Evolutionary conservation across 2,329 filamentous ascomycete species (phyloP), one percentile per base, ranked within the genome.

Genomic region (Claviceps pusilla): DNA sequence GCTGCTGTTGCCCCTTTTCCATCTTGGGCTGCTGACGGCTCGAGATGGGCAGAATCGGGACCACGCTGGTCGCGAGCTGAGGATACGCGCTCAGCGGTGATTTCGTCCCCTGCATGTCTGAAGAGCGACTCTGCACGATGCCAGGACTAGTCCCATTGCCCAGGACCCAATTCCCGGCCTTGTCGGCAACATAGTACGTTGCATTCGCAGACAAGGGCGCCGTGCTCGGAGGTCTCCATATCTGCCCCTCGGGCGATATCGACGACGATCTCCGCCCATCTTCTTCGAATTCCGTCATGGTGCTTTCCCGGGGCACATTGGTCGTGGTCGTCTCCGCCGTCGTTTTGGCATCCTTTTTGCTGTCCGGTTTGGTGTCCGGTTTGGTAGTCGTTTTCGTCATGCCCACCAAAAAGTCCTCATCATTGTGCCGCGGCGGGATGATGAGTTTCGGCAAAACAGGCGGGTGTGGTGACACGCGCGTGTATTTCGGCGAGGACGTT

Each of bases 281-380:
- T 64, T 79, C 72, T 57, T 79, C 76, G 55, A 79, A 75, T 64
- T 80, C 71, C 9, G 76, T 74, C 57, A 77, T 66, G 55, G 73
- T 68, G 64, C 76, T 73, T 54, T 74, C 70, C 28, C 67, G 68
- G 10, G 65, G 62, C 35, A 10, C 35, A 9, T 37, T 37, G 7
- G 10, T 37, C 9, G 35, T 9, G 9, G 9, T 10, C 35, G 7
- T 37, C 10, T 37, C 35, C 7, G 35, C 11, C 10, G 9, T 37
- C 1, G 35, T 5, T 12, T 37, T 37, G 35, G 35, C 24, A 24
- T 24, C 24, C 24, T 24, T 3, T 12, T 37, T 37, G 35, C 7
- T 10, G 31, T 33, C 31, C 24, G 24, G 24, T 24, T 24, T 24
- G 31, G 3, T 33, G 31, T 33, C 9, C 42, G 58, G 14, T 49